Percentiles rank a stretch among this genome's conserved stretches.
Evolutionary conservation across 306 rosid species (phyloP).

Genomic region (Citrullus colocynthis): DNA sequence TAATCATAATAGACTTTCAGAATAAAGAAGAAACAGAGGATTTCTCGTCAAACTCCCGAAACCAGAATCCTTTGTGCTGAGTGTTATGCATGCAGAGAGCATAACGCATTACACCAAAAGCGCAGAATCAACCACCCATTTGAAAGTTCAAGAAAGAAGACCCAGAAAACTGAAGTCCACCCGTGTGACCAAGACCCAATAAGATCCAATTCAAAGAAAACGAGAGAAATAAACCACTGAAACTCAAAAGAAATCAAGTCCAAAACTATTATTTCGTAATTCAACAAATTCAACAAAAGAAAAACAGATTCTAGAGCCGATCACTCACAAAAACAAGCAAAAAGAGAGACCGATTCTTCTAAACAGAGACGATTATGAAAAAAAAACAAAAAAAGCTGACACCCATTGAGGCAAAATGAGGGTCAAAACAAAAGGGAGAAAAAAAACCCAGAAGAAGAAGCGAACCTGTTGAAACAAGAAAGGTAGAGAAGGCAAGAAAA

Average conservation of each 20-base stretch:
- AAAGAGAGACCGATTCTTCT: background rate
- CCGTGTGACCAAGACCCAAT: background rate
- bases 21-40: background rate
- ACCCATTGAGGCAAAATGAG: background rate
- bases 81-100: background rate
- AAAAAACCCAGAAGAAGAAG: background rate
- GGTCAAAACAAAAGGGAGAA: background rate
- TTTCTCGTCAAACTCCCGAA: background rate
- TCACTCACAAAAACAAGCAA: background rate
- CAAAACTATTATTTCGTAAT: background rate
- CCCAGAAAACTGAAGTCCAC: background rate
- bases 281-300: background rate
- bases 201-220: background rate
- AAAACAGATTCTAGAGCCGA: background rate
- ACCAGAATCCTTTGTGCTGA: background rate
- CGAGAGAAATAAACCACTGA: background rate
- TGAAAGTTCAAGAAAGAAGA: background rate
- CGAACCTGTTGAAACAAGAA: slow-evolving; percentile 1
- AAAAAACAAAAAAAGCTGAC: background rate
- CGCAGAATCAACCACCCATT: background rate
- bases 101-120: background rate
- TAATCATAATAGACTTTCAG: background rate
- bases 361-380: background rate
- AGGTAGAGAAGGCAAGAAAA: background rate
- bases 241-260: background rate